A percentile compares a stretch with the other conserved stretches of the same genome.
phyloP scores from a whole-genome alignment of 2,329 filamentous ascomycete species.

The Phialocephala sp. region DNA sequence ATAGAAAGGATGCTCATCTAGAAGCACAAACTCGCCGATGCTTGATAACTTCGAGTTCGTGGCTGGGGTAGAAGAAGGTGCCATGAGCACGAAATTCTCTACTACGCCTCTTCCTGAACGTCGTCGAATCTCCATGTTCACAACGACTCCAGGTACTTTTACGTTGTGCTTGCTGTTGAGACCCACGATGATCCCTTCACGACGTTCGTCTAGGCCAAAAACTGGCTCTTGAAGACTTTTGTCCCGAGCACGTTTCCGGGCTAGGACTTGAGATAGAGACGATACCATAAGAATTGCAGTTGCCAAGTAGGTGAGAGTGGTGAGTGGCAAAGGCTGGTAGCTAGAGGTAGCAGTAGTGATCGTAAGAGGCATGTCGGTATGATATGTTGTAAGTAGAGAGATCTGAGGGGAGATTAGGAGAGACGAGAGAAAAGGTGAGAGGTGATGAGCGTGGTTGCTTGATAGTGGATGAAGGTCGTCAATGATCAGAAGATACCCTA shows the following conservation, averaged over 20 bases:
- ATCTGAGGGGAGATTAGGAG: constrained; percentile 68
- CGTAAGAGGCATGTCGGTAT: constrained; percentile 74
- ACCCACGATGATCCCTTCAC: constrained; percentile 75
- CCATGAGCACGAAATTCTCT: constrained; percentile 66
- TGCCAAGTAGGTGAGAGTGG: constrained; percentile 81
- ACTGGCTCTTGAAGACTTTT: constrained; percentile 76
- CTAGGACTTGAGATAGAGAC: constrained; percentile 75
- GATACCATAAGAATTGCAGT: constrained; percentile 81
- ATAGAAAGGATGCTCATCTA: constrained; percentile 80
- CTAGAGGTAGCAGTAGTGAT: constrained; percentile 44
- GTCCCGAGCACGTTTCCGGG: constrained; percentile 75
- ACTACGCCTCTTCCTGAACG: constrained; percentile 50
- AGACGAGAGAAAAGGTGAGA: constrained; percentile 73
- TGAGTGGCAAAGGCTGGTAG: constrained; percentile 73
- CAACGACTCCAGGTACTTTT: constrained; percentile 62
- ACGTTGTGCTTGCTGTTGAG: constrained; percentile 50
- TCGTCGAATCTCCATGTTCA: constrained; percentile 86
- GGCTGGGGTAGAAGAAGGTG: constrained; percentile 30
- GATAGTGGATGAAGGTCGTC: constrained; percentile 77
- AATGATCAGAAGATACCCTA: constrained; percentile 77
- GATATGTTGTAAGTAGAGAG: constrained; percentile 81
- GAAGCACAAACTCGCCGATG: constrained; percentile 52
- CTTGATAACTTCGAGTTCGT: constrained; percentile 9
- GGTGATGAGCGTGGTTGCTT: constrained; percentile 57
- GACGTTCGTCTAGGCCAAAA: constrained; percentile 78